A percentile compares a stretch with the other conserved stretches of the same genome.
Evolutionary conservation across 306 rosid genomes (phyloP).

Genomic region (Alnus glutinosa): DNA sequence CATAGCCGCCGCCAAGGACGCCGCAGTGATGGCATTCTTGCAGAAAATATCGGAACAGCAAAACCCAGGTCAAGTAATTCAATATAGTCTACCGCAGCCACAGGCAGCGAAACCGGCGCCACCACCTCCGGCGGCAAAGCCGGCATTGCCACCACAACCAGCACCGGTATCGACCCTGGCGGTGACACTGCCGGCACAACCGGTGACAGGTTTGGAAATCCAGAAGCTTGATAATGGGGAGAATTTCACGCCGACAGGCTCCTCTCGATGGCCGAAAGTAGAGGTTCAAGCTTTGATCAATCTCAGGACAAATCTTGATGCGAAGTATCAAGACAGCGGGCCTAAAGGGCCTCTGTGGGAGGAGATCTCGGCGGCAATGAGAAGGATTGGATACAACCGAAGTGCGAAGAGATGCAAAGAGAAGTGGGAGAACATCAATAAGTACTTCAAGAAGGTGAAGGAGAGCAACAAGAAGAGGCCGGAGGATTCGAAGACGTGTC

Average conservation of each 20-base stretch:
- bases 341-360: slow-evolving; percentile 97
- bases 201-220: slow-evolving; percentile 31
- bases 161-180: background rate
- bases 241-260: slow-evolving; percentile 24
- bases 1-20: slow-evolving; percentile 65
- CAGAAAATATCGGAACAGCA: slow-evolving; percentile 74
- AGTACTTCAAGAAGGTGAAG: slow-evolving; percentile 94
- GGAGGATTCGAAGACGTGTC: slow-evolving; percentile 91
- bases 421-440: slow-evolving; percentile 98
- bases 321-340: slow-evolving; percentile 72
- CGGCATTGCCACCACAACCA: background rate
- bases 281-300: slow-evolving; percentile 75
- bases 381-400: slow-evolving; percentile 65
- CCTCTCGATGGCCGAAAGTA: slow-evolving; percentile 88
- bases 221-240: slow-evolving; percentile 37
- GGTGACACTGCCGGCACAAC: background rate
- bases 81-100: slow-evolving; percentile 20
- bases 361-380: slow-evolving; percentile 76
- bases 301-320: slow-evolving; percentile 56
- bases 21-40: slow-evolving; percentile 71
- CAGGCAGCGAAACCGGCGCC: slow-evolving; percentile 1
- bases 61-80: slow-evolving; percentile 25
- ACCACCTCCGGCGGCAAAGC: slow-evolving; percentile 2
- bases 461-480: slow-evolving; percentile 85
- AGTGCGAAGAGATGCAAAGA: slow-evolving; percentile 88